These are phyloP conservation scores for Lathyrus aphaca DNA, from an alignment of 306 rosid species.

Conservation along the genomic window DNA sequence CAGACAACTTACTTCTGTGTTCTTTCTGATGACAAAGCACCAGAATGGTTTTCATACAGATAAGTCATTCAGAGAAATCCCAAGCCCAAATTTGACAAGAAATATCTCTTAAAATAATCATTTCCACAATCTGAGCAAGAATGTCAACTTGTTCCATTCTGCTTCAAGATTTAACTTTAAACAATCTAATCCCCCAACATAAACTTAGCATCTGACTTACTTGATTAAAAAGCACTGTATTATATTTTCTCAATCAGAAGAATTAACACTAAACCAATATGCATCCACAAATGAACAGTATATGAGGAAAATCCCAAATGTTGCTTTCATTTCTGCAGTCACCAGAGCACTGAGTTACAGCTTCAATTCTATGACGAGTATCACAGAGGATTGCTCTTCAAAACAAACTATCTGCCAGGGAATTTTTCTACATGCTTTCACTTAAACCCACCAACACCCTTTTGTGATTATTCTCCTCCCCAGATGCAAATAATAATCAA, in stretches of 20 bases:
- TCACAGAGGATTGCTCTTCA: slow-evolving; percentile 34
- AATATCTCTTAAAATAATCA: slow-evolving; percentile 44
- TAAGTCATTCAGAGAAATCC: slow-evolving; percentile 56
- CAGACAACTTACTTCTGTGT: slow-evolving; percentile 62
- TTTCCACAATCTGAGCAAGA: slow-evolving; percentile 51
- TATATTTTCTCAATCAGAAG: slow-evolving; percentile 41
- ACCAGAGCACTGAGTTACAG: slow-evolving; percentile 38
- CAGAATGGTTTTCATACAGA: slow-evolving; percentile 54
- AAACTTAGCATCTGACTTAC: slow-evolving; percentile 40
- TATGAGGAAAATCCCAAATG: slow-evolving; percentile 28
- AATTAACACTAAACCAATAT: slow-evolving; percentile 23
- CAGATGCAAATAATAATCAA: slow-evolving; percentile 34
- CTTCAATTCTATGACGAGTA: slow-evolving; percentile 35
- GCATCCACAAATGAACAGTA: slow-evolving; percentile 36
- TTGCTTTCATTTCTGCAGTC: slow-evolving; percentile 37
- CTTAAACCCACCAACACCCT: slow-evolving; percentile 39
- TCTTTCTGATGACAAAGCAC: slow-evolving; percentile 46
- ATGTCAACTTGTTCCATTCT: slow-evolving; percentile 41
- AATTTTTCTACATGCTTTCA: slow-evolving; percentile 36
- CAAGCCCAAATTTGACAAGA: slow-evolving; percentile 50
- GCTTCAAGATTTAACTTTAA: slow-evolving; percentile 39
- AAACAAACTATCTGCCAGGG: slow-evolving; percentile 33
- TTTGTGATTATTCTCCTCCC: slow-evolving; percentile 27
- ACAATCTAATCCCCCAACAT: slow-evolving; percentile 37
- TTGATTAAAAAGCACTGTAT: slow-evolving; percentile 35